Base-by-base conservation (phyloP, 345 rosid genomes). In the Mangifera indica region DNA sequence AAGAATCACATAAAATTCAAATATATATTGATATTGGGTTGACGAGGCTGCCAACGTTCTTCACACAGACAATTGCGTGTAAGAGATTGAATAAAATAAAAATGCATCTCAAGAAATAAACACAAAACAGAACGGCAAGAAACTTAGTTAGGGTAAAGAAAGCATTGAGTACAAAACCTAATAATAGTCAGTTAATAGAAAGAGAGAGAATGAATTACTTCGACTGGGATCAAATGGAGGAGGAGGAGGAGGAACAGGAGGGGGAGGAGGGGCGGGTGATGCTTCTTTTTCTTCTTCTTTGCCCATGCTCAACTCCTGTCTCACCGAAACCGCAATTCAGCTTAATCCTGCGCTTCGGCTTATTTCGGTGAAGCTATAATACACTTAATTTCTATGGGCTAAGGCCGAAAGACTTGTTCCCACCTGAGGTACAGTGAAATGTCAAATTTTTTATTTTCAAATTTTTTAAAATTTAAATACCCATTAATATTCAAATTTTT, bases 191-290 rank as follows among this genome's bases (percentile, higher is more conserved):
- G 42, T 37, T 67, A 26, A 49, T 64, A 56, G 17, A 45, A 37
- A 21, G 5, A 44, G 21, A 60, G 15, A 29, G 59, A 63, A 74
- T 70, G 60, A 68, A 26, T 83, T 87, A 93, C 98, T 90, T 86
- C 97, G 89, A 80, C 87, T 83, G 46, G 98, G 98, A 79, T 93
- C 93, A 78, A 93, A 90, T 3, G 80, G 78, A 65, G 83, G 72
- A 15, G 80, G 78, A 13, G 79, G 37, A 37, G 42, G 8, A 37
- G 42, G 42, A 37, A 37, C 8, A 5, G 42, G 42, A 37, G 42
- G 42, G 8, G 42, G 7, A 37, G 42, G 42, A 37, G 42, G 42
- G 42, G 6, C 8, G 42, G 42, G 6, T 37, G 42, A 37, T 0
- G 42, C 42, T 7, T 5, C 42, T 37, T 37, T 5, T 37, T 37